Base-by-base conservation (phyloP, 2,329 filamentous ascomycete species). In the Epichloe scottii region DNA sequence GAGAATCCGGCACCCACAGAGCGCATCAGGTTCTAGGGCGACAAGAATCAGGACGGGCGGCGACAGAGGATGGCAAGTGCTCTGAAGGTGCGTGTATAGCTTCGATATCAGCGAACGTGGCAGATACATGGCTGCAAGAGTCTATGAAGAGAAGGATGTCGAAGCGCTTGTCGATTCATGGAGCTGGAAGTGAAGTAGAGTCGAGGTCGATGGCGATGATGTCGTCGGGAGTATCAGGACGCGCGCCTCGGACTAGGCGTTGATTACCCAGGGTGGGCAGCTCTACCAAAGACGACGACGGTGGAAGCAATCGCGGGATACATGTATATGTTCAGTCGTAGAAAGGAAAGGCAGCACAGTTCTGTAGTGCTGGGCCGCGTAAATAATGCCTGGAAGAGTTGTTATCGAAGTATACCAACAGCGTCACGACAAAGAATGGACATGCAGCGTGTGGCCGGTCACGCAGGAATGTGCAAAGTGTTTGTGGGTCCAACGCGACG, bases 1-100 rank as follows among this genome's bases (percentile, higher is more conserved):
- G 46, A 98, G 81, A 54, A 98, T 96, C 55, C 90, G 89, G 66
- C 89, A 95, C 55, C 90, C 93, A 69, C 91, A 97, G 55, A 98
- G 81, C 56, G 93, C 87, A 71, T 98, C 93, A 51, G 93, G 89
- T 63, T 96, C 91, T 64, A 97, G 86, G 37, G 91, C 87, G 57
- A 90, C 90, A 51, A 98, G 85, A 56, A 98, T 81, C 26, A 97
- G 78, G 50, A 97, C 89, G 0, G 90, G 90, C 39, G 91, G 87
- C 17, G 89, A 93, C 48, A 91, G 81, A n/a, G 90, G 85, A 64
- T 96, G 88, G 58, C 90, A 85, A 43, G 87, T 86, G 67, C 80
- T 81, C 67, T 94, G 82, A 51, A 98, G 85, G 68, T 95, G 87
- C 54, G 80, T 79, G 74, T 98, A 98, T 61, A 97, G 82, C 61